Conservation (phyloP, 371 early-diverging fungal genomes). For the Dichotomocladium elegans region DNA sequence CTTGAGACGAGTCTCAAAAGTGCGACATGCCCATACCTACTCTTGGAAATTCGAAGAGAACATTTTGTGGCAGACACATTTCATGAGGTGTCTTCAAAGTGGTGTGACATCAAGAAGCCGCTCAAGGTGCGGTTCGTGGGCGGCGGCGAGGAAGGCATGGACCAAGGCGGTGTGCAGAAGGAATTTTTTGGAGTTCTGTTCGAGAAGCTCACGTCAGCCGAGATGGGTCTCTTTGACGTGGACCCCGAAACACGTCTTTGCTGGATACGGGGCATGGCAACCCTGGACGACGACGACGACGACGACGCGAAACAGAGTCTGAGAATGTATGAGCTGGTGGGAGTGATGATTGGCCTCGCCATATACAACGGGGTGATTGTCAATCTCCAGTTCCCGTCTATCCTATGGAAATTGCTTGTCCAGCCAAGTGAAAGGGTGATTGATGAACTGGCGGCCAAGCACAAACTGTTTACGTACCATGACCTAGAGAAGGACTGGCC, state of each 20-base stretch:
- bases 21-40: constrained; percentile 72
- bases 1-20: constrained; percentile 38
- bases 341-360: constrained; percentile 89
- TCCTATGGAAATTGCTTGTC: constrained; percentile 70
- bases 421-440: constrained; percentile 39
- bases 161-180: constrained; percentile 95
- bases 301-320: too few species aligned
- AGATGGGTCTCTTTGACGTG: constrained; percentile 62
- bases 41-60: constrained; percentile 71
- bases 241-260: constrained; percentile 69
- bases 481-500: constrained; percentile 59
- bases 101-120: constrained; percentile 70
- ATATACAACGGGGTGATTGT: constrained; percentile 91
- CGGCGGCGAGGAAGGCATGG: constrained; percentile 86
- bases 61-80: constrained; percentile 68
- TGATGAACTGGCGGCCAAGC: constrained; percentile 16
- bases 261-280: constrained; percentile 79
- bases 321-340: constrained; percentile 81
- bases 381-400: constrained; percentile 89
- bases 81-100: constrained; percentile 54
- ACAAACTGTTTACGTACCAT: constrained; percentile 45
- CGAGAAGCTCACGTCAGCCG: constrained; percentile 82
- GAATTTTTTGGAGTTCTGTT: constrained; percentile 93
- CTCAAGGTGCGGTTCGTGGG: constrained; percentile 80
- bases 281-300: constrained; percentile 15